Conservation (phyloP, 208 protist genomes). For the Balamuthia mandrillaris region DNA sequence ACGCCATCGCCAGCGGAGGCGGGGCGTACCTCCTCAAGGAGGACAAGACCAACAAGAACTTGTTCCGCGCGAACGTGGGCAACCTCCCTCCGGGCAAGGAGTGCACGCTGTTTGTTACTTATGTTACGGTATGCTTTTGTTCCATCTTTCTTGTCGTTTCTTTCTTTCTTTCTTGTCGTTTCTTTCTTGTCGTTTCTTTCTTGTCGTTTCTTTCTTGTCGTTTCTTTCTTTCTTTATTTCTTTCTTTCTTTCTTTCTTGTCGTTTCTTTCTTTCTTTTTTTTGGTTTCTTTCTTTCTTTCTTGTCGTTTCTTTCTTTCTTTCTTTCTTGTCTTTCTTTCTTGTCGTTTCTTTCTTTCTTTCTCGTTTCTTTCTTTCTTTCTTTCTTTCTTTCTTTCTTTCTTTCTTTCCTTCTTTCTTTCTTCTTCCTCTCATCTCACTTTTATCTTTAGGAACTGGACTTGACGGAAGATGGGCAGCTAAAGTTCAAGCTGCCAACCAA, state of each 20-base stretch:
- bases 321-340: not conserved
- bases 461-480: not conserved
- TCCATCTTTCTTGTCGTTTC: not conserved
- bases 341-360: too few relatives aligned
- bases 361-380: too few relatives aligned
- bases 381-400: too few relatives aligned
- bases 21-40: conserved; percentile 10
- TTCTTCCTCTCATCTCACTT: too few relatives aligned
- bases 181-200: not conserved
- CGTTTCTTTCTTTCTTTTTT: too few relatives aligned
- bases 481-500: conserved; percentile 11
- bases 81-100: conserved; percentile 33
- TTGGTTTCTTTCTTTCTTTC: too few relatives aligned
- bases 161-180: too few relatives aligned
- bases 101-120: conserved; percentile 1
- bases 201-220: not conserved
- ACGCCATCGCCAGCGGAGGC: conserved; percentile 25
- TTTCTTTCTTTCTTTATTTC: too few relatives aligned
- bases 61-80: conserved; percentile 33
- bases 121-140: not conserved
- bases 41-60: not conserved
- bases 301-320: not conserved
- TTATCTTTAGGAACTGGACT: too few relatives aligned
- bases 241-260: not conserved
- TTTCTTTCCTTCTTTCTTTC: too few relatives aligned